Conservation (phyloP, 2,329 filamentous ascomycete genomes). For the Zymoseptoria tritici region DNA sequence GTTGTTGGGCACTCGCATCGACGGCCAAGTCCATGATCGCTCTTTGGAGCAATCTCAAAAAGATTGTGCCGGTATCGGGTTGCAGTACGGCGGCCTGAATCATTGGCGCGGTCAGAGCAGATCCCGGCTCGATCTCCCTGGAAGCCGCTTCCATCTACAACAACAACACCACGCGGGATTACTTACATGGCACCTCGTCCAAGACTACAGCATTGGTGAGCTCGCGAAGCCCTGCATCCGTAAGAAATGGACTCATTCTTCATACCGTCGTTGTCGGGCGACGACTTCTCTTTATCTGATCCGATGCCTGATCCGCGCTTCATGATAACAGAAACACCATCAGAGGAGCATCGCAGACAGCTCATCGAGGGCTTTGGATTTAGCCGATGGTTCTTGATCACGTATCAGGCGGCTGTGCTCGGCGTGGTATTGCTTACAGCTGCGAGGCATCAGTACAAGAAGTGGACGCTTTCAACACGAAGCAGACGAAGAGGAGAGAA, state of each 20-base stretch:
- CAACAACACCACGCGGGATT: background rate
- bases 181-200: background rate
- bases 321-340: background rate
- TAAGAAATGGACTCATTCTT: background rate
- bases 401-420: slow-evolving; percentile 35
- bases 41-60: too few relatives aligned
- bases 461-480: slow-evolving; percentile 11
- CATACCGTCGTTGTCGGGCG: background rate
- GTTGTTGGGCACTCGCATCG: too few relatives aligned
- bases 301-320: background rate
- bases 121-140: background rate
- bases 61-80: too few relatives aligned
- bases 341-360: background rate
- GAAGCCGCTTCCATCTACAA: background rate
- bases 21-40: too few relatives aligned
- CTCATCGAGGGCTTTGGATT: slow-evolving; percentile 20
- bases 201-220: background rate
- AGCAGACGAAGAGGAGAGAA: background rate
- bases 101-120: background rate
- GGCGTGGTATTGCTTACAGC: slow-evolving; percentile 33
- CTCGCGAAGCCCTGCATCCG: background rate
- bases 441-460: slow-evolving; percentile 31
- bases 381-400: slow-evolving; percentile 31
- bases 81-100: too few relatives aligned
- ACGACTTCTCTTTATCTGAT: background rate